These are phyloP conservation scores for Penicillium salamii DNA, from an alignment of 495 filamentous ascomycete genomes.

Conservation along the genomic window DNA sequence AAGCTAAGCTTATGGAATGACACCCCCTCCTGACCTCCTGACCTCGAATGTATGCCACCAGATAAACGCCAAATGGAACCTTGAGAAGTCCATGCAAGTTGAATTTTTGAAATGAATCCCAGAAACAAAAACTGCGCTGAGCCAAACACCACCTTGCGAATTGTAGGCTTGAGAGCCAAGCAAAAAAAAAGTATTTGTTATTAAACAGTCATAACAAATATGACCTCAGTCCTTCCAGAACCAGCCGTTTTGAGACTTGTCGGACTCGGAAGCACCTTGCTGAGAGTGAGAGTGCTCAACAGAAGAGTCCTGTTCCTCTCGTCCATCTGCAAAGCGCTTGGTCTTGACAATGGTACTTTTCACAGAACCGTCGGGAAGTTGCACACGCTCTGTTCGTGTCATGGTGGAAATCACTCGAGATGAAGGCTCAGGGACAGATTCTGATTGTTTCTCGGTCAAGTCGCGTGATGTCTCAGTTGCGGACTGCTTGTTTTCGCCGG, in stretches of 20 bases:
- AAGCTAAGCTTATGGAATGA: too few species aligned
- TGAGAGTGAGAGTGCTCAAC: slow-evolving; percentile 30
- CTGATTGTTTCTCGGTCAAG: slow-evolving; percentile 2
- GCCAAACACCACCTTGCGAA: background rate
- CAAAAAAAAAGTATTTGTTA: background rate
- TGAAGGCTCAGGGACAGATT: background rate
- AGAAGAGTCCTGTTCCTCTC: slow-evolving; percentile 54
- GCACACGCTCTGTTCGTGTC: slow-evolving; percentile 53
- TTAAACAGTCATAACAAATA: background rate
- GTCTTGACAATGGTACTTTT: slow-evolving; percentile 58
- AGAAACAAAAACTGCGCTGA: background rate
- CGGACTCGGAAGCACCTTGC: slow-evolving; percentile 5
- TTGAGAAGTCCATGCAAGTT: background rate
- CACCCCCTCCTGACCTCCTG: too few species aligned
- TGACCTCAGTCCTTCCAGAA: slow-evolving; percentile 37
- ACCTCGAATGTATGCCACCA: background rate
- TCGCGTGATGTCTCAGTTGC: slow-evolving; percentile 20
- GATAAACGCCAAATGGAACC: background rate
- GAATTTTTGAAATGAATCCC: background rate
- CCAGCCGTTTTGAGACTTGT: slow-evolving; percentile 35
- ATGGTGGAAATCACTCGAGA: slow-evolving; percentile 53
- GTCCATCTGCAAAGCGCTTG: slow-evolving; percentile 61
- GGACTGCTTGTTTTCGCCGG: slow-evolving; percentile 30
- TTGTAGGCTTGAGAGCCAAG: background rate
- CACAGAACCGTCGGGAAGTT: slow-evolving; percentile 57